A percentile compares a stretch with the other conserved stretches of the same genome.
phyloP scores from a whole-genome alignment of 345 rosid species.

The Euphorbia pulcherrima region DNA sequence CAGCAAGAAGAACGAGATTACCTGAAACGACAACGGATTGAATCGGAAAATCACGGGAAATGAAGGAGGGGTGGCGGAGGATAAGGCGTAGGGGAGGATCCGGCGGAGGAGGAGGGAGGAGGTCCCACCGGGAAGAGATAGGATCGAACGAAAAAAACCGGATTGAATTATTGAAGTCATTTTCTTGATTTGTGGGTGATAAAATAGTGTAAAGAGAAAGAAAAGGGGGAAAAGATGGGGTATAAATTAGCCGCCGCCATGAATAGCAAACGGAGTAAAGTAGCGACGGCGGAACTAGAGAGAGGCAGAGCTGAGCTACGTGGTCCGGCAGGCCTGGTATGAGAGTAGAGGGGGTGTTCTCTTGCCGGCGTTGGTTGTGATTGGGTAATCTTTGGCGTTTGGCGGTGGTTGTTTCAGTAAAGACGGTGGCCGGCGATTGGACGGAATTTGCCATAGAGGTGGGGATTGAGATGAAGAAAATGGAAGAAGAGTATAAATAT shows the following conservation, averaged over 20 bases:
- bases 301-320: conserved; percentile 42
- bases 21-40: conserved; percentile 42
- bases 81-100: conserved; percentile 40
- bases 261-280: conserved; percentile 47
- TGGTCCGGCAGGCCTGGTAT: conserved; percentile 52
- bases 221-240: conserved; percentile 45
- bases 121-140: conserved; percentile 33
- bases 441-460: conserved; percentile 1
- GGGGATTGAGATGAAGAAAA: too few species aligned
- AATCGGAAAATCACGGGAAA: conserved; percentile 41
- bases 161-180: conserved; percentile 12
- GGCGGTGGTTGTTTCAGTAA: conserved; percentile 9
- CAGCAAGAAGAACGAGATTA: conserved; percentile 40
- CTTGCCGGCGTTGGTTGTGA: not conserved
- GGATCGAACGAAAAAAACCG: conserved; percentile 42
- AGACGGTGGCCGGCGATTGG: not conserved
- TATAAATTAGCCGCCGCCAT: conserved; percentile 54
- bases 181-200: conserved; percentile 17
- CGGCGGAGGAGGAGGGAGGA: conserved; percentile 40
- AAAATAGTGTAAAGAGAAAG: conserved; percentile 43
- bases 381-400: conserved; percentile 28
- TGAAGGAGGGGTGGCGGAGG: conserved; percentile 44
- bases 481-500: not conserved
- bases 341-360: conserved; percentile 20
- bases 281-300: conserved; percentile 31